Percentiles rank a stretch among this genome's conserved stretches.
These are phyloP conservation scores for Xylariomycetidae sp. DNA, from an alignment of 2,329 filamentous ascomycete genomes.

Conservation along the genomic window DNA sequence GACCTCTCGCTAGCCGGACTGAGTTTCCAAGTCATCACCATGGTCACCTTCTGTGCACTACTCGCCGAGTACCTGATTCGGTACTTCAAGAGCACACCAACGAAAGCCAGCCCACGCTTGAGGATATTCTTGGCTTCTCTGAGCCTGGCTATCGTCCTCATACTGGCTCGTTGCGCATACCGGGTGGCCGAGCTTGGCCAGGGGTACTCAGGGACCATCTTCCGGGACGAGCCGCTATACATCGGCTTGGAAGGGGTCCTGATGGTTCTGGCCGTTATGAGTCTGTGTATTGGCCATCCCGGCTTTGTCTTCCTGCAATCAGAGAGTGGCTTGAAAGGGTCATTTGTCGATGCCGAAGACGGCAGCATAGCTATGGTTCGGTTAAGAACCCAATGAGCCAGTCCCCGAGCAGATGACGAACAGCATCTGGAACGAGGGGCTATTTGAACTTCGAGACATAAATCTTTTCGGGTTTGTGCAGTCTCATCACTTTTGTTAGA, in stretches of 20 bases:
- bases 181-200: constrained; percentile 54
- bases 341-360: too few species aligned
- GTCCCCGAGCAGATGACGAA: too few species aligned
- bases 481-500: too few species aligned
- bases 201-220: constrained; percentile 49
- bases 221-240: constrained; percentile 42
- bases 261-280: constrained; percentile 31
- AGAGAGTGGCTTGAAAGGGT: constrained; percentile 1
- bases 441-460: too few species aligned
- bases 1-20: constrained; percentile 50
- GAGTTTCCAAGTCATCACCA: constrained; percentile 52
- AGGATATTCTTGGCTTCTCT: constrained; percentile 48
- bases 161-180: constrained; percentile 54
- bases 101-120: constrained; percentile 26
- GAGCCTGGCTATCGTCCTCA: constrained; percentile 46
- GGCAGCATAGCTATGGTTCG: too few species aligned
- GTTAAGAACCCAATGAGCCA: too few species aligned
- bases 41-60: constrained; percentile 46
- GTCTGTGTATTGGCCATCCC: constrained; percentile 37
- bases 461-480: too few species aligned
- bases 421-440: too few species aligned
- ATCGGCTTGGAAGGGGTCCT: constrained; percentile 43
- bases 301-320: constrained; percentile 31
- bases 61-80: constrained; percentile 39
- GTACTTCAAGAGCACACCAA: constrained; percentile 13